A percentile compares a stretch with the other conserved stretches of the same genome.
Conservation (phyloP, 2,329 filamentous ascomycete genomes). For the Dothistroma septosporum region DNA sequence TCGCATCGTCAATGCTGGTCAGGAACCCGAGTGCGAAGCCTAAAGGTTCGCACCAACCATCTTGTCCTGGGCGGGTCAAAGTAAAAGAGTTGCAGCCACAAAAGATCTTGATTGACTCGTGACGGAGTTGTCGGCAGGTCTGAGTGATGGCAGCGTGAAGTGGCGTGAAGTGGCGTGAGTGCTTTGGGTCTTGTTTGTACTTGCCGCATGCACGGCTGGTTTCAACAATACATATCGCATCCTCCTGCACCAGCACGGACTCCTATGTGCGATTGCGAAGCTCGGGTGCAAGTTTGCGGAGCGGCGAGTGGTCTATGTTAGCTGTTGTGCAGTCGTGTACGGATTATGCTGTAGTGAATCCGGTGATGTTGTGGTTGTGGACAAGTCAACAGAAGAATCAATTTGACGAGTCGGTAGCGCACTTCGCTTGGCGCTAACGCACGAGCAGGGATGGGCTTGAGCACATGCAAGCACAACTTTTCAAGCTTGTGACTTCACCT, state of each 20-base stretch:
- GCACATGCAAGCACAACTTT: neutral
- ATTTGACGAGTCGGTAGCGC: neutral
- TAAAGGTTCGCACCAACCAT: neutral
- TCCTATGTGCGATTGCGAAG: neutral
- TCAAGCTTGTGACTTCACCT: neutral
- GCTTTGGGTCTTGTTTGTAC: neutral
- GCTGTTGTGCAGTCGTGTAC: neutral
- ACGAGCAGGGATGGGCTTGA: neutral
- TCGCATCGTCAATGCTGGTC: neutral
- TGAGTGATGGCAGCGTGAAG: neutral
- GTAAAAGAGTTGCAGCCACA: neutral
- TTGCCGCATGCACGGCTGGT: neutral
- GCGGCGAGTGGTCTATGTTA: neutral
- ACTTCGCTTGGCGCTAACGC: neutral
- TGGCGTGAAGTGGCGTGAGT: neutral
- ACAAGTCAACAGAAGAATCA: neutral
- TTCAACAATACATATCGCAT: neutral
- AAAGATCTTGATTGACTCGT: neutral
- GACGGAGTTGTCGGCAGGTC: neutral
- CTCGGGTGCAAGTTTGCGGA: neutral
- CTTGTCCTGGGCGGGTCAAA: neutral
- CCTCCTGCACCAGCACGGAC: neutral
- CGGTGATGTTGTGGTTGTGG: neutral
- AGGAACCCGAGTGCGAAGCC: neutral
- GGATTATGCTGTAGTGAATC: neutral